Base-by-base conservation (phyloP, 805 yeast species). In the Zygoascus flipseniorum region DNA sequence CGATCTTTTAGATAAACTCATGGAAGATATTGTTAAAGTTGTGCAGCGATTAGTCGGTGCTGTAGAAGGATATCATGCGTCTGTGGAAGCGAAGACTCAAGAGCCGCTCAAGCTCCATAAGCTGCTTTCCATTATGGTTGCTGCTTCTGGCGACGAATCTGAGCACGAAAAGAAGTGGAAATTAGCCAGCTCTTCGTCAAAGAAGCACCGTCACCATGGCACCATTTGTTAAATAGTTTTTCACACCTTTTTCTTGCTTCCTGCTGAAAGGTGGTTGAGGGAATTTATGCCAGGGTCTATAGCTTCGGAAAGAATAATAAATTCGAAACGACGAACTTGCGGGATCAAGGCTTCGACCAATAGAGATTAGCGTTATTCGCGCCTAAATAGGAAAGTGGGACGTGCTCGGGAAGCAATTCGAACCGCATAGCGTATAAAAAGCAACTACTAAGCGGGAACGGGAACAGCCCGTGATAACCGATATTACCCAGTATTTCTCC, bases 1-100 rank as follows among this genome's bases (percentile, higher is more conserved):
- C 57, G 81, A 76, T 55, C 71, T 86, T 57, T 68, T 86, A 32
- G 84, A 81, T 59, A 76, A 80, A 63, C 71, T 85, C 61, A 78
- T 85, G 80, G 74, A 72, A 55, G 89, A 82, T 62, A 76, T 81
- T 44, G 73, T 79, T 50, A 73, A 74, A 47, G 71, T 76, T 41
- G 72, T 77, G 32, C 82, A 83, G 63, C 67, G 78, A 31, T 73
- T 85, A 59, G 71, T 77, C 54, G 69, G 70, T 47, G 71, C 86
- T 2, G 72, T 74, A 43, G 75, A 74, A 43, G 56, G 43, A 31
- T 50, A 55, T 26, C 52, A 52, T 14, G 35, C 48, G n/a, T 37
- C 51, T 6, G 26, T 31, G 13, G 23, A 32, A 20, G n/a, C 43
- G 4, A 43, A 39, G 3, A 26, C 19, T 2, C 37, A 13, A 18